These are phyloP conservation scores for Lavandula angustifolia DNA, from an alignment of 257 asterid genomes.

Conservation along the genomic window DNA sequence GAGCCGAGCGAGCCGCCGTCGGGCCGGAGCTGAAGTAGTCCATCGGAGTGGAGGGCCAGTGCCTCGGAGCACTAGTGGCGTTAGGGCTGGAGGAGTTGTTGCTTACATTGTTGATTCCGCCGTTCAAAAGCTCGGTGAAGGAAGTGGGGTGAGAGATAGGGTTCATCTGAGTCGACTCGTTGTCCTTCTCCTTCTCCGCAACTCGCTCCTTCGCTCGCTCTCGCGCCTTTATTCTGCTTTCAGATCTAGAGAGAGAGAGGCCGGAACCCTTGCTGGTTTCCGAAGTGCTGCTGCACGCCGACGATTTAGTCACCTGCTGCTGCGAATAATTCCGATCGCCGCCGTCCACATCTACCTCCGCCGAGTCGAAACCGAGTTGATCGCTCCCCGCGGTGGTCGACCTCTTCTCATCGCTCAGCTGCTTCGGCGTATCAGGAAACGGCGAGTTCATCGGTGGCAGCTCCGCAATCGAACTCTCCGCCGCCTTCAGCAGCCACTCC, in stretches of 20 bases:
- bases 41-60: slow-evolving; percentile 50
- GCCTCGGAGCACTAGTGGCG: slow-evolving; percentile 31
- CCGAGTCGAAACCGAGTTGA: slow-evolving; percentile 53
- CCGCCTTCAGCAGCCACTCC: slow-evolving; percentile 86
- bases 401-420: slow-evolving; percentile 64
- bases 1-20: slow-evolving; percentile 35
- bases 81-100: slow-evolving; percentile 24
- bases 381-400: slow-evolving; percentile 55
- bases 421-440: slow-evolving; percentile 63
- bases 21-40: slow-evolving; percentile 48
- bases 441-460: slow-evolving; percentile 60
- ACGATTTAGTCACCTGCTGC: slow-evolving; percentile 35
- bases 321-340: slow-evolving; percentile 39
- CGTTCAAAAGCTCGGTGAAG: slow-evolving; percentile 56
- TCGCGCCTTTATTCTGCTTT: slow-evolving; percentile 49
- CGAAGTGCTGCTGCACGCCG: slow-evolving; percentile 50
- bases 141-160: slow-evolving; percentile 54
- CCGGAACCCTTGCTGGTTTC: slow-evolving; percentile 57
- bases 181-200: slow-evolving; percentile 54
- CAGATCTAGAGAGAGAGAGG: slow-evolving; percentile 58
- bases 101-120: slow-evolving; percentile 32
- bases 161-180: slow-evolving; percentile 34
- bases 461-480: slow-evolving; percentile 62
- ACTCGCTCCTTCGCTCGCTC: slow-evolving; percentile 57
- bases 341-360: slow-evolving; percentile 53